Conservation (phyloP, 2,329 filamentous ascomycete species). For the Epichloe baconii region DNA sequence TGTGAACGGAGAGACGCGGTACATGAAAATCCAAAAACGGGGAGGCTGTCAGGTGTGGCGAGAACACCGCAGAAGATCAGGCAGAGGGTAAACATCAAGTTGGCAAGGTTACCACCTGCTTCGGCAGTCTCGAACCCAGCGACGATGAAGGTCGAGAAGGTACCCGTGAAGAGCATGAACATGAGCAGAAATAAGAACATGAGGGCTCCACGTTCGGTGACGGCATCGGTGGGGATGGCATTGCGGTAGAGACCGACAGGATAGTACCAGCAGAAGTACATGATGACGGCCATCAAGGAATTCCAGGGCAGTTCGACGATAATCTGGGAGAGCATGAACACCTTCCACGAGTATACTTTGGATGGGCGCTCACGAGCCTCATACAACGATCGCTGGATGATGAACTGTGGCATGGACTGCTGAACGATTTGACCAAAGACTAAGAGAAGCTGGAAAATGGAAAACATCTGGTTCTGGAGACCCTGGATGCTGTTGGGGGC, state of each 20-base stretch:
- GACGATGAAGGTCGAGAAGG: constrained; percentile 69
- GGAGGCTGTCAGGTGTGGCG: constrained; percentile 46
- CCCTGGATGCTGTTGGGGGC: constrained; percentile 62
- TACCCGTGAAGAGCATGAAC: constrained; percentile 71
- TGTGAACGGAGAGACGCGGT: constrained; percentile 68
- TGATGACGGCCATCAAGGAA: constrained; percentile 58
- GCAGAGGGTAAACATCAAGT: constrained; percentile 58
- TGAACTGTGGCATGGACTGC: constrained; percentile 77
- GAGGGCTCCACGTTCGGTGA: constrained; percentile 57
- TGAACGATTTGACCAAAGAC: constrained; percentile 71
- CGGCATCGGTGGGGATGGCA: constrained; percentile 45
- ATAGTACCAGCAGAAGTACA: constrained; percentile 78
- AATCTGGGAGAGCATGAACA: constrained; percentile 75
- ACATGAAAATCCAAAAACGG: constrained; percentile 73
- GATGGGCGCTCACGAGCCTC: constrained; percentile 76
- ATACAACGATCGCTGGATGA: constrained; percentile 68
- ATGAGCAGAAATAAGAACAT: constrained; percentile 65
- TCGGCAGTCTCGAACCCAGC: constrained; percentile 64
- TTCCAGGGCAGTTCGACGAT: constrained; percentile 81
- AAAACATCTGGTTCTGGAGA: constrained; percentile 76
- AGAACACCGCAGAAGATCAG: constrained; percentile 70
- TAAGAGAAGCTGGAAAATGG: constrained; percentile 71
- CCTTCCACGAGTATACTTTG: constrained; percentile 74
- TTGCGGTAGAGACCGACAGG: constrained; percentile 67
- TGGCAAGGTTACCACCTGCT: constrained; percentile 62